These are phyloP conservation scores for Malassezia globosa DNA, from an alignment of 1,284 basidiomycete genomes.

Conservation along the genomic window DNA sequence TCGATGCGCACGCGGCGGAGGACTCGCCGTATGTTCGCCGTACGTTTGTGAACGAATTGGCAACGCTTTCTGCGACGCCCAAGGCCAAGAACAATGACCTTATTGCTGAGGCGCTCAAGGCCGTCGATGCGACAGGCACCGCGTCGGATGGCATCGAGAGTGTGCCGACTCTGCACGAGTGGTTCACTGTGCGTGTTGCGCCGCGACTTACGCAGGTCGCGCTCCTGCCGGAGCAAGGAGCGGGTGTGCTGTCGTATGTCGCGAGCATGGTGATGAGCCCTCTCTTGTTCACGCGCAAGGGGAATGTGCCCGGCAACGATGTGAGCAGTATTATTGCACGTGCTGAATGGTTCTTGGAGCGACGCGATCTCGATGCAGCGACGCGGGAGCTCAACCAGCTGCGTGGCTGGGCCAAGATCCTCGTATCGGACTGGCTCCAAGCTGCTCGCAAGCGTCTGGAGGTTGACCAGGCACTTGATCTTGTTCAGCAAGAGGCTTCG, in stretches of 20 bases:
- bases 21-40: constrained; percentile 53
- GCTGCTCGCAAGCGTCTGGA: constrained; percentile 79
- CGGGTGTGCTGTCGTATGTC: constrained; percentile 77
- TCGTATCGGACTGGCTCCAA: constrained; percentile 81
- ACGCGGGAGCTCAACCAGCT: constrained; percentile 83
- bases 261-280: constrained; percentile 65
- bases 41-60: constrained; percentile 79
- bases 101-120: constrained; percentile 26
- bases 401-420: constrained; percentile 62
- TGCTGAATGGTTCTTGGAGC: constrained; percentile 77
- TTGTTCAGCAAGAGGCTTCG: constrained; percentile 72
- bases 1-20: constrained; percentile 53
- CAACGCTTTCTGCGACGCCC: constrained; percentile 61
- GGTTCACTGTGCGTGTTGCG: constrained; percentile 75
- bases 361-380: constrained; percentile 85
- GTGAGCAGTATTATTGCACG: constrained; percentile 74
- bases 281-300: constrained; percentile 67
- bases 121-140: constrained; percentile 58
- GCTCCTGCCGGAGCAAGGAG: constrained; percentile 67
- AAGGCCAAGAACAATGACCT: constrained; percentile 53
- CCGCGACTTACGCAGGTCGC: constrained; percentile 77
- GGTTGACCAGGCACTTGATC: constrained; percentile 83
- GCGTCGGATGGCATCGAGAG: constrained; percentile 76
- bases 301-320: constrained; percentile 62
- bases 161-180: constrained; percentile 71